These are phyloP conservation scores for Calonectria naviculata DNA, from an alignment of 2,329 filamentous ascomycete genomes.

Conservation along the genomic window DNA sequence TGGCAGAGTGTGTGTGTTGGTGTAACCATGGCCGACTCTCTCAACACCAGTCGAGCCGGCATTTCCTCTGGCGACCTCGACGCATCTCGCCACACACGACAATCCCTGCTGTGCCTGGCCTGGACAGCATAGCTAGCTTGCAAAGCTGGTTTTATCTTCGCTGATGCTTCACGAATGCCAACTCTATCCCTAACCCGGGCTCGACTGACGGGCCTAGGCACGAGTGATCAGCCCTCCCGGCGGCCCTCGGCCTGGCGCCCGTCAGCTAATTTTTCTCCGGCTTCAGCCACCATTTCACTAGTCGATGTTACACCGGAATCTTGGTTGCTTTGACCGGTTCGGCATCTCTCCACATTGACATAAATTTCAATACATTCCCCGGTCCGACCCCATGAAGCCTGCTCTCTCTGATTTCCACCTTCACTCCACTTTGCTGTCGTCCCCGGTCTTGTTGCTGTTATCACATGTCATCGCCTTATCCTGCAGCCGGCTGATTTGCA, in stretches of 20 bases:
- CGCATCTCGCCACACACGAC: not conserved
- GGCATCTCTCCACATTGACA: conserved; percentile 11
- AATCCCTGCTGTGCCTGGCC: not conserved
- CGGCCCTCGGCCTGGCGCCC: conserved; percentile 3
- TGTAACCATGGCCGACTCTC: conserved; percentile 1
- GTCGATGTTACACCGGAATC: conserved; percentile 1
- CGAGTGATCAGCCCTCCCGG: not conserved
- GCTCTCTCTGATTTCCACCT: conserved; percentile 13
- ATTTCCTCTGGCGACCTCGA: not conserved
- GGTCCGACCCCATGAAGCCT: conserved; percentile 15
- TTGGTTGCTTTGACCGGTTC: conserved; percentile 6
- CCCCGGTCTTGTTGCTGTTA: conserved; percentile 20
- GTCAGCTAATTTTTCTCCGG: not conserved
- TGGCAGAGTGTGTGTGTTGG: not conserved
- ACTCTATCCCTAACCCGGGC: not conserved
- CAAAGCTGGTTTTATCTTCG: not conserved
- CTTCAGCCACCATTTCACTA: conserved; percentile 4
- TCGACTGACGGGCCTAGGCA: not conserved
- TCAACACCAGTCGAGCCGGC: not conserved
- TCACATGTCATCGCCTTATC: conserved; percentile 36
- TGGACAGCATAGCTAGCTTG: not conserved
- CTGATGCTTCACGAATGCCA: not conserved
- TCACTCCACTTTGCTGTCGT: conserved; percentile 11
- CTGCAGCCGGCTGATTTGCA: conserved; percentile 16
- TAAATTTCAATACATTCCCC: conserved; percentile 12